A percentile compares a stretch with the other conserved stretches of the same genome.
Evolutionary conservation across 768 basidiomycete species (phyloP).

Genomic region (Rhodocollybia butyracea): DNA sequence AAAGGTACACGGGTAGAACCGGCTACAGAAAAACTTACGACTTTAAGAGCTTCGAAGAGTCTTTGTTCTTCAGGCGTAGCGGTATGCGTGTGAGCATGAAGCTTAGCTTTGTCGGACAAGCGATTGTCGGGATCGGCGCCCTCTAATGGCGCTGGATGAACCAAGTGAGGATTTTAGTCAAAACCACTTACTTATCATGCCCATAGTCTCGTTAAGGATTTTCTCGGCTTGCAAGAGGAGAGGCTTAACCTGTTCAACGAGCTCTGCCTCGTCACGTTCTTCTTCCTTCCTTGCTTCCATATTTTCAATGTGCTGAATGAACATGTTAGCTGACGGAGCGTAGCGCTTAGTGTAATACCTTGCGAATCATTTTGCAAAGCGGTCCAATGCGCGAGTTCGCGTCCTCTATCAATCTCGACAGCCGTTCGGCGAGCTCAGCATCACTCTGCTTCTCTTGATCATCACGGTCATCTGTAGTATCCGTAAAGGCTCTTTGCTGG

Average conservation of each 20-base stretch:
- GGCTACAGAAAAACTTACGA: conserved; percentile 17
- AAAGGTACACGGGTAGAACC: not conserved
- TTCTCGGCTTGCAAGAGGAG: conserved; percentile 35
- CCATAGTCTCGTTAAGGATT: conserved; percentile 35
- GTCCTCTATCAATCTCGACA: conserved; percentile 31
- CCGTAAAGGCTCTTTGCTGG: not conserved
- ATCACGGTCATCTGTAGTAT: conserved; percentile 16
- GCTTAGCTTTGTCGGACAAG: conserved; percentile 29
- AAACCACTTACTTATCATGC: too few relatives aligned
- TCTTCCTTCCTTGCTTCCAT: conserved; percentile 31
- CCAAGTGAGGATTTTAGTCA: too few relatives aligned
- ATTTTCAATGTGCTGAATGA: conserved; percentile 29
- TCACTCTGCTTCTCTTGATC: conserved; percentile 21
- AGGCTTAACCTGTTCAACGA: conserved; percentile 32
- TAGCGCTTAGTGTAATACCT: conserved; percentile 31
- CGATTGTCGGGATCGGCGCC: conserved; percentile 36
- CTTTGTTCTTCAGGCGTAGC: conserved; percentile 36
- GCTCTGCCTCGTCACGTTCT: conserved; percentile 30
- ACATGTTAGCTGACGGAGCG: conserved; percentile 12
- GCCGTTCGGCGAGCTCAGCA: conserved; percentile 29
- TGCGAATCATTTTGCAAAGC: conserved; percentile 33
- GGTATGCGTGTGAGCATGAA: conserved; percentile 31
- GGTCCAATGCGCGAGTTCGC: conserved; percentile 28
- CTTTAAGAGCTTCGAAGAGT: conserved; percentile 34
- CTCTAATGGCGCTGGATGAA: too few relatives aligned